These are phyloP conservation scores for Trypanosoma scelopori DNA, from an alignment of 208 protist species.

Conservation along the genomic window DNA sequence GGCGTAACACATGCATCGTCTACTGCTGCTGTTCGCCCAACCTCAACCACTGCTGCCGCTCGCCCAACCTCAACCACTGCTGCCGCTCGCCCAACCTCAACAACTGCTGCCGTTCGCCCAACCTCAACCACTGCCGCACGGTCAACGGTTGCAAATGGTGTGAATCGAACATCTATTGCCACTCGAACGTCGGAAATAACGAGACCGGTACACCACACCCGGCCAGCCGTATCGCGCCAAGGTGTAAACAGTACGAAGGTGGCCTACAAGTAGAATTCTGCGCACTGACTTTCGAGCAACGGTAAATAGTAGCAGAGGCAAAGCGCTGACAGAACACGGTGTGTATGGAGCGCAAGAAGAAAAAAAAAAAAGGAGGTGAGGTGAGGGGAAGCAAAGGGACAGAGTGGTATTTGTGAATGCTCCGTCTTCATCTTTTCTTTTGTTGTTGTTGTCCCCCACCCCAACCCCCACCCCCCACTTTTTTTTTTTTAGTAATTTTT, in stretches of 20 bases:
- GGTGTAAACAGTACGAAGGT: not conserved
- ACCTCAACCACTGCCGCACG: conserved; percentile 10
- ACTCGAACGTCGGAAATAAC: conserved; percentile 7
- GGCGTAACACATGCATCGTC: conserved; percentile 10
- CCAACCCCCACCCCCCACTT: too few relatives aligned
- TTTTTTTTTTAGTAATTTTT: not conserved
- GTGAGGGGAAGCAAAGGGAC: too few relatives aligned
- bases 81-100: conserved; percentile 13
- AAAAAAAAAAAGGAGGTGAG: too few relatives aligned
- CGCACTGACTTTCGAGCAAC: not conserved
- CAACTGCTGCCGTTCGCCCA: conserved; percentile 12
- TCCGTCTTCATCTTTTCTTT: conserved; percentile 1
- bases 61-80: conserved; percentile 15
- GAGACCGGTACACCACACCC: conserved; percentile 3
- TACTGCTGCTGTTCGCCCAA: conserved; percentile 14
- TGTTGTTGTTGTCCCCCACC: too few relatives aligned
- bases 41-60: conserved; percentile 9
- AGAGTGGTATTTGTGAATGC: not conserved
- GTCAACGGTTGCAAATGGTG: conserved; percentile 5
- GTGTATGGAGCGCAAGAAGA: too few relatives aligned
- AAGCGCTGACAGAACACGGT: too few relatives aligned
- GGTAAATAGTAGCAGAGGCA: not conserved
- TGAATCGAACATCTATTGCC: conserved; percentile 14
- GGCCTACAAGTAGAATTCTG: conserved; percentile 1
- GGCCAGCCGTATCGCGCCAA: conserved; percentile 12